Evolutionary conservation across 1,284 basidiomycete species (phyloP), one percentile per base, ranked within the genome.

Genomic region (Ganoderma multipileum): DNA sequence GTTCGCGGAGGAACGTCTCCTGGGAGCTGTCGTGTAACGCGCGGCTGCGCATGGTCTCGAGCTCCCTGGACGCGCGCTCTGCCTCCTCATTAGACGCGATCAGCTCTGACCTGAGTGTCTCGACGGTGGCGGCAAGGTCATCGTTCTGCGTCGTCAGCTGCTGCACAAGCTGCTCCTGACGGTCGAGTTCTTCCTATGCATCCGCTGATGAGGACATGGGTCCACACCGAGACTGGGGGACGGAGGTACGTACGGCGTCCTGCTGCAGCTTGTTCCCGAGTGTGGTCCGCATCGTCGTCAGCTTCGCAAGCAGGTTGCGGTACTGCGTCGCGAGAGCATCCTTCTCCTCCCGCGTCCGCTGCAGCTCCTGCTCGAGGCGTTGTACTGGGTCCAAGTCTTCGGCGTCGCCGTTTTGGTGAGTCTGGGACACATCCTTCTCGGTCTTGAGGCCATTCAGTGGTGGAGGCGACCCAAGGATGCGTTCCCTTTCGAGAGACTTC

Each of bases 191-290:
- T 90, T 98, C 96, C 96, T 98, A 84, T 73, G 76, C 78, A 72
- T 72, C 50, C 68, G 68, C 67, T 70, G 73, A 70, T 76, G 70
- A 75, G 71, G 68, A 73, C 64, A 69, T 71, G 66, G 71, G 67
- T 68, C 66, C 42, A 71, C 64, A 55, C 63, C 64, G 63, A 3
- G 44, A 47, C 20, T 50, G 63, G 58, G 70, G 42, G 67, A 55
- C 57, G 23, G 69, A 47, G 42, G 42, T 63, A 89, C 95, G 79
- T 83, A 98, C 97, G 74, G 98, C 97, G 82, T 99, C 98, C 80
- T 98, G 95, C 79, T 94, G 91, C 67, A 99, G 84, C 79, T 99
- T 97, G 76, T 96, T 97, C 50, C 96, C 96, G 33, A 99, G 85
- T 5, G 95, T 95, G 36, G 91, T 94, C 18, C 97, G 89, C 96